Base-by-base conservation (phyloP, 495 filamentous ascomycete genomes). In the Coniosporium apollinis region DNA sequence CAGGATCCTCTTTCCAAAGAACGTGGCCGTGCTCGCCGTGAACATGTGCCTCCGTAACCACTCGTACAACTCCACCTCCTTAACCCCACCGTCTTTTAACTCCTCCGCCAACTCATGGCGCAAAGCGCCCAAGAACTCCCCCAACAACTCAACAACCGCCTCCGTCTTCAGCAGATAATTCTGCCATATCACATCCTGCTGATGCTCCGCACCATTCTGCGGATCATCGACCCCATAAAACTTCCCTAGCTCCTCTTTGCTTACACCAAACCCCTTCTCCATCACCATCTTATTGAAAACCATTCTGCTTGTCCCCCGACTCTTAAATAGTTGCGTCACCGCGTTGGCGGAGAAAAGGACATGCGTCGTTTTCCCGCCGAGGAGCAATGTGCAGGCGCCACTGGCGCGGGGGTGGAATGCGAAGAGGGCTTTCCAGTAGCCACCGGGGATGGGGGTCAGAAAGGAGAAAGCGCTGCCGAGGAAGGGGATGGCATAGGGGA, bases 401-500 rank as follows among this genome's bases (percentile, higher is more conserved):
- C 38, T 35, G 4, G 17, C 15, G 3, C 37, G 32, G n/a, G 48
- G 45, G 33, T 45, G 36, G 29, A 28, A 32, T 15, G 9, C 5
- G 34, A 48, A 44, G 6, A 51, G 45, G 9, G 38, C 10, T 3
- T 36, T 14, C 48, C 48, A 51, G 39, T 28, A 51, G 2, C 9
- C 8, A 16, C 43, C 46, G 10, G 43, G 43, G 5, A 10, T 39
- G 1, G 34, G 19, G 11, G 25, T 14, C 11, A 46, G 22, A 19
- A 48, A 48, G 20, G 19, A 22, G 18, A 39, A 19, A 13, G 45
- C 43, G 19, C 39, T 43, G 19, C 48, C 48, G 2, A 51, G 38
- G 13, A 30, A 44, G 18, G 48, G 48, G 7, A 48, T 11, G n/a
- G 41, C 40, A 28, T 48, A 51, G 15, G 48, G 48, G 21, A 51